phyloP scores from a whole-genome alignment of 495 filamentous ascomycete species.

The Trichoderma asperelloides region DNA sequence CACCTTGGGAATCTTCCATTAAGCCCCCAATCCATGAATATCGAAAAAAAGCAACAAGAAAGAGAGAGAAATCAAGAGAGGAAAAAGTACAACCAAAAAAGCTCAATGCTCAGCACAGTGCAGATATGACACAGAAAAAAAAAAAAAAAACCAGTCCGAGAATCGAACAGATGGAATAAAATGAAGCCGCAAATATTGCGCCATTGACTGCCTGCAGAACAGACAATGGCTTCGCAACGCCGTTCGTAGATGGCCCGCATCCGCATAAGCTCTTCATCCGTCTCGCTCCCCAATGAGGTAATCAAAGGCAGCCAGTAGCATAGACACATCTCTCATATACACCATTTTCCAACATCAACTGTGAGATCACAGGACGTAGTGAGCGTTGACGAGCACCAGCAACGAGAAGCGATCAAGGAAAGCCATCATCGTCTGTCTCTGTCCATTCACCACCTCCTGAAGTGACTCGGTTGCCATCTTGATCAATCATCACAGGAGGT shows the following conservation, averaged over 20 bases:
- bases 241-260: slow-evolving; percentile 14
- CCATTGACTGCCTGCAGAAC: slow-evolving; percentile 10
- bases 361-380: slow-evolving; percentile 12
- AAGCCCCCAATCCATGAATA: neutral
- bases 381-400: slow-evolving; percentile 10
- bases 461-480: slow-evolving; percentile 40
- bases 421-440: slow-evolving; percentile 18
- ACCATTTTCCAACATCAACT: slow-evolving; percentile 9
- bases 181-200: slow-evolving; percentile 4
- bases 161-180: slow-evolving; percentile 12
- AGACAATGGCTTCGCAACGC: slow-evolving; percentile 11
- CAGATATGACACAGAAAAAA: slow-evolving; percentile 17
- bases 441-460: slow-evolving; percentile 46
- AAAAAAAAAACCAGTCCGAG: slow-evolving; percentile 7
- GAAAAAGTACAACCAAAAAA: neutral
- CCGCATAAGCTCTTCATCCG: slow-evolving; percentile 18
- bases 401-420: slow-evolving; percentile 39
- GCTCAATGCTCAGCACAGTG: neutral
- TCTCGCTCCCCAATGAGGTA: neutral
- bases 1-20: neutral
- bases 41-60: neutral
- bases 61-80: neutral
- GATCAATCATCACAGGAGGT: slow-evolving; percentile 30
- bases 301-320: neutral
- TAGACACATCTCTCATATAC: neutral